phyloP scores from a whole-genome alignment of 768 basidiomycete genomes.

The Tephrocybe sp. region DNA sequence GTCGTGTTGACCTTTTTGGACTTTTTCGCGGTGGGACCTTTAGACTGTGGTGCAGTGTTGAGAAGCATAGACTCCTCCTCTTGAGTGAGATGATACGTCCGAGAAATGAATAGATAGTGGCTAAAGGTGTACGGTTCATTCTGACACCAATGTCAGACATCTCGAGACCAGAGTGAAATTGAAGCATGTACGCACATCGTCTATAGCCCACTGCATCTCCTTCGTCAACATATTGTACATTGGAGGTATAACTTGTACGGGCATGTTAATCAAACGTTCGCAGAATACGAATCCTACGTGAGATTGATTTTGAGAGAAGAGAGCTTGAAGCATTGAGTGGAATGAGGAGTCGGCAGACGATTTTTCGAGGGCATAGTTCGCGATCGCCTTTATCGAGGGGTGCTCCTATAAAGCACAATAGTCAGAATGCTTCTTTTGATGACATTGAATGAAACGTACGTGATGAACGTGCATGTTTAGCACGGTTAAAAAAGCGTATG shows the following conservation, averaged over 20 bases:
- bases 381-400: slow-evolving; percentile 66
- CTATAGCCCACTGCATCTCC: slow-evolving; percentile 74
- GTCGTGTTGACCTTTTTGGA: slow-evolving; percentile 26
- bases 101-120: slow-evolving; percentile 74
- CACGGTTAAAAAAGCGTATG: slow-evolving; percentile 83
- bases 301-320: slow-evolving; percentile 49
- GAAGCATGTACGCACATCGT: slow-evolving; percentile 54
- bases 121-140: slow-evolving; percentile 69
- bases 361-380: slow-evolving; percentile 66
- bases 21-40: slow-evolving; percentile 36
- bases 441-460: slow-evolving; percentile 34
- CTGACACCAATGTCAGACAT: slow-evolving; percentile 20
- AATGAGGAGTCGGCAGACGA: slow-evolving; percentile 48
- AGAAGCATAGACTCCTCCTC: slow-evolving; percentile 62
- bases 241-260: slow-evolving; percentile 87
- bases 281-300: slow-evolving; percentile 85
- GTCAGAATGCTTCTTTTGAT: neutral
- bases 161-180: neutral
- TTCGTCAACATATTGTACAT: slow-evolving; percentile 88
- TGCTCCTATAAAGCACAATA: slow-evolving; percentile 52
- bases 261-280: slow-evolving; percentile 94
- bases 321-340: slow-evolving; percentile 50
- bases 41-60: slow-evolving; percentile 35
- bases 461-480: slow-evolving; percentile 74
- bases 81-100: slow-evolving; percentile 72